Evolutionary conservation across 352 stramenopile genomes (phyloP), one percentile per base, ranked within the genome.

Genomic region (Peronospora farinosa): DNA sequence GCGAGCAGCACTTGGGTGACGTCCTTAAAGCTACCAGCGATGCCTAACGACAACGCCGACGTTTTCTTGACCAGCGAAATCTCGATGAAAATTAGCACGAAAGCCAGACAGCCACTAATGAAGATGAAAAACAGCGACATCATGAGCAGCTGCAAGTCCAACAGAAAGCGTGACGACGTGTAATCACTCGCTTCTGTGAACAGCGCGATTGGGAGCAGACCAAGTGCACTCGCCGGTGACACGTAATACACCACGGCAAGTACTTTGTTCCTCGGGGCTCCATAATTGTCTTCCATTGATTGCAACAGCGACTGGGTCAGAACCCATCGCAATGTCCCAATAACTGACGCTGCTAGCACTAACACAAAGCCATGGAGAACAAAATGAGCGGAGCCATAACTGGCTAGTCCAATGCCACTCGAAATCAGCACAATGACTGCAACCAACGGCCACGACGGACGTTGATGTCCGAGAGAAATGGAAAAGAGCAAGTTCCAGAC

Each of bases 401-500:
- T 87, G 5, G 80, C 73, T 3, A 94, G 56, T n/a, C 52, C 72
- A 15, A 94, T 81, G 35, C 83, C 83, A 4, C 59, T 71, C 33
- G 67, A 86, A 42, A 92, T 90, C 40, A 91, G 42, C 27, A 84
- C 10, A 32, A 89, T 84, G 5, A 88, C 74, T 1, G 37, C 44
- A 11, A 78, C 65, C 4, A 92, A 41, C 36, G 68, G 51, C 33
- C 60, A 72, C 31, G 72, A 86, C 7, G 71, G 55, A 12, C 74
- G 68, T 52, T 94, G 80, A 51, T 92, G 76, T 7, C 75, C 78
- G 16, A 92, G 63, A 19, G 61, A 75, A 27, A 92, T 71, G 3
- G 84, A 92, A 60, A 91, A 92, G 10, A 94, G 48, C 41, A 95
- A 54, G 41, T 86, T 92, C 76, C 84, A 95, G 9, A 90, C 71